Conservation (phyloP, 2,329 filamentous ascomycete species). For the Immersiporthe knoxdaviesiana region DNA sequence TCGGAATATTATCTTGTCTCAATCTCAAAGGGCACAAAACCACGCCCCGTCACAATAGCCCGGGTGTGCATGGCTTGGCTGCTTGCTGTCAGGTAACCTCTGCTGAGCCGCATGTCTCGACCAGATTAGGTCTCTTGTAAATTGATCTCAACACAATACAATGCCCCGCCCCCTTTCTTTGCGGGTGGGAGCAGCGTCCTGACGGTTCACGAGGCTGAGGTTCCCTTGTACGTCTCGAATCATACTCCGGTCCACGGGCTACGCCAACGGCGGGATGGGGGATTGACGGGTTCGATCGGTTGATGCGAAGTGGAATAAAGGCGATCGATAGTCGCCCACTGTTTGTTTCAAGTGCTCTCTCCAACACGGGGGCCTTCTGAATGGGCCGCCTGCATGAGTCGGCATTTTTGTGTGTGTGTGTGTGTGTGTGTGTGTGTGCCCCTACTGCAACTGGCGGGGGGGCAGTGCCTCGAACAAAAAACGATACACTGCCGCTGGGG, state of each 20-base stretch:
- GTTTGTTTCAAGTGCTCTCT: conserved; percentile 11
- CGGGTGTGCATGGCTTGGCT: background rate
- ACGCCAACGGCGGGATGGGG: too few species aligned
- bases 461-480: conserved; percentile 5
- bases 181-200: background rate
- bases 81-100: background rate
- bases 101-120: conserved; percentile 1
- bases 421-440: background rate
- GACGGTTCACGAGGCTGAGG: background rate
- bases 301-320: conserved; percentile 27
- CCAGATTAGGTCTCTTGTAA: background rate
- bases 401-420: background rate
- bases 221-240: background rate
- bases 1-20: conserved; percentile 6
- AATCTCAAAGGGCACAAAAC: background rate
- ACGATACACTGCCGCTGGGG: background rate
- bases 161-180: background rate
- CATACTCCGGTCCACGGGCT: background rate
- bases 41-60: background rate
- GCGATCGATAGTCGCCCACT: background rate
- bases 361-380: conserved; percentile 11
- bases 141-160: background rate
- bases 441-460: background rate
- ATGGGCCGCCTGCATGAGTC: background rate
- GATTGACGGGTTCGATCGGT: background rate